phyloP scores from a whole-genome alignment of 129 eudicot genomes.

The Artemisia annua region DNA sequence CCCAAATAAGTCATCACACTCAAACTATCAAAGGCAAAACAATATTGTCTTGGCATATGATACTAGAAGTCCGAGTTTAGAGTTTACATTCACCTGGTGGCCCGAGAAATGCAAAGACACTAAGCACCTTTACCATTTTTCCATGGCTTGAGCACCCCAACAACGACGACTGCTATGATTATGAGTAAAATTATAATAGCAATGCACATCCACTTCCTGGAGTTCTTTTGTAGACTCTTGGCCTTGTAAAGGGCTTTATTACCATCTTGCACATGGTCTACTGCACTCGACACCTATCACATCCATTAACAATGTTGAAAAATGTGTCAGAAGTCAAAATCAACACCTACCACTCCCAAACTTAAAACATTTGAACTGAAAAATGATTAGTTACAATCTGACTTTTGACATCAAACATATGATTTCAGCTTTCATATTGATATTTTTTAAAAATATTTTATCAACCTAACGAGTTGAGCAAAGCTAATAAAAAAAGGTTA shows the following conservation, averaged over 20 bases:
- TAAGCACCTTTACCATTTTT: constrained; percentile 68
- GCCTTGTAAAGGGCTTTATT: constrained; percentile 81
- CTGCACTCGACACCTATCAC: constrained; percentile 77
- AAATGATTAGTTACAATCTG: not conserved
- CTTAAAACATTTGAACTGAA: not conserved
- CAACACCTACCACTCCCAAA: constrained; percentile 3
- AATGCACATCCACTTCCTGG: constrained; percentile 95
- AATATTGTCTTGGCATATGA: constrained; percentile 20
- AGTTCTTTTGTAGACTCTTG: constrained; percentile 65
- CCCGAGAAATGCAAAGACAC: not conserved
- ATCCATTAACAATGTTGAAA: constrained; percentile 10
- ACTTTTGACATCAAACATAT: not conserved
- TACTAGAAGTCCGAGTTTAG: constrained; percentile 2
- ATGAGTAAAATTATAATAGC: constrained; percentile 79
- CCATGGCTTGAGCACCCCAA: constrained; percentile 94
- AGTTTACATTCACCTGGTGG: too few relatives aligned
- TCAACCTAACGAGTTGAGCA: not conserved
- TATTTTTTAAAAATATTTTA: not conserved
- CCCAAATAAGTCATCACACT: constrained; percentile 30
- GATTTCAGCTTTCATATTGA: not conserved
- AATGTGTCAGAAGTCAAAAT: constrained; percentile 8
- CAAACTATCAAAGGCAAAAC: constrained; percentile 18
- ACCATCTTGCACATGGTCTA: constrained; percentile 71
- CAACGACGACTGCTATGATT: constrained; percentile 61
- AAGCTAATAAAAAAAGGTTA: not conserved